phyloP scores from a whole-genome alignment of 345 rosid species.

The Eucalyptus pumila region DNA sequence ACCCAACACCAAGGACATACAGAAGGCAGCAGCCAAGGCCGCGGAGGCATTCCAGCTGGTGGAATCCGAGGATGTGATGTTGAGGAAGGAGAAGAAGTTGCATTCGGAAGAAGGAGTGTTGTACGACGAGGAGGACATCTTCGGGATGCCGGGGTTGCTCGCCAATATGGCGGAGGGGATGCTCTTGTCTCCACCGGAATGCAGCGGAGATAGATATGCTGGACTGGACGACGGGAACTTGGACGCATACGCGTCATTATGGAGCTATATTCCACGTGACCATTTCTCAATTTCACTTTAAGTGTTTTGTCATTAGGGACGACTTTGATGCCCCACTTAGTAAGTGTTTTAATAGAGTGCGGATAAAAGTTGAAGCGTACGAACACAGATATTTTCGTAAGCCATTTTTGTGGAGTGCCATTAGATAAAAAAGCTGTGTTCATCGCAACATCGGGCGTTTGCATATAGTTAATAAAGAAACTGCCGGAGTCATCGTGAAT shows the following conservation, averaged over 20 bases:
- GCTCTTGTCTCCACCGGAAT: conserved; percentile 65
- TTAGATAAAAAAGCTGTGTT: neutral
- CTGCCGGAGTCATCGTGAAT: neutral
- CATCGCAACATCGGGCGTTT: accelerated
- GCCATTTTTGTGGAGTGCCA: neutral
- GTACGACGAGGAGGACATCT: conserved; percentile 52
- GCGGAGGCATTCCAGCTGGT: conserved; percentile 26
- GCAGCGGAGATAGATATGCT: neutral
- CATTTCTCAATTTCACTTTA: neutral
- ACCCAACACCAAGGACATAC: conserved; percentile 45
- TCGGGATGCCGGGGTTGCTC: conserved; percentile 52
- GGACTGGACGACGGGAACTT: conserved; percentile 9
- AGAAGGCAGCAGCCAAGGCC: conserved; percentile 65
- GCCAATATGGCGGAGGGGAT: conserved; percentile 71
- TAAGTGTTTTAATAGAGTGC: neutral
- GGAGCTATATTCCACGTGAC: conserved; percentile 21
- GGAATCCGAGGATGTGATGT: neutral
- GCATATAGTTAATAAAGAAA: neutral
- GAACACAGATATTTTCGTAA: neutral
- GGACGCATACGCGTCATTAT: conserved; percentile 32
- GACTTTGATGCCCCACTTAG: neutral
- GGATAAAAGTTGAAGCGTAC: neutral
- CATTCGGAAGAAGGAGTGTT: conserved; percentile 3
- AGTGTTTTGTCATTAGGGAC: too few relatives aligned
- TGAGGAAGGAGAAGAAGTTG: conserved; percentile 30